phyloP scores from a whole-genome alignment of 257 asterid species.

The Ballota nigra region DNA sequence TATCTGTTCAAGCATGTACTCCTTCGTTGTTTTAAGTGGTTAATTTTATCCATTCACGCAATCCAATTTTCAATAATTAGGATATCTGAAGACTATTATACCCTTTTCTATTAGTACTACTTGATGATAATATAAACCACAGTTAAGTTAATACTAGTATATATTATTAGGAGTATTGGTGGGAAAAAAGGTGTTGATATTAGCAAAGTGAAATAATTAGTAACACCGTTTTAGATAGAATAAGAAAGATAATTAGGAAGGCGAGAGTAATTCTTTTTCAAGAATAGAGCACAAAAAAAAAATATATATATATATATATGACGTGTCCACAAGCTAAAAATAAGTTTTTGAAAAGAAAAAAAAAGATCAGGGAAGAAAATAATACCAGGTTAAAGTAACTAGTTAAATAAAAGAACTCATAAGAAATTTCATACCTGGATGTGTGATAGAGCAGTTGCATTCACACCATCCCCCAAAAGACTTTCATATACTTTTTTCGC shows the following conservation, averaged over 20 bases:
- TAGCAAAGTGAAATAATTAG: background rate
- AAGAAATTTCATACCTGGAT: slow-evolving; percentile 61
- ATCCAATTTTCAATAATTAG: background rate
- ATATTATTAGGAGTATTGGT: background rate
- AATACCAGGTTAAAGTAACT: background rate
- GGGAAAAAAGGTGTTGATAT: background rate
- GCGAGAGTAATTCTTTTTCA: background rate
- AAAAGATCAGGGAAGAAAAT: background rate
- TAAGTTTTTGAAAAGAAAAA: background rate
- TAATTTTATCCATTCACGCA: background rate
- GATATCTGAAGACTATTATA: background rate
- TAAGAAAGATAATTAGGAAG: background rate
- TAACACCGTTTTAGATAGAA: background rate
- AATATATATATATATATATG: too few species aligned
- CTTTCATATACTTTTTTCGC: slow-evolving; percentile 85
- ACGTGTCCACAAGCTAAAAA: background rate
- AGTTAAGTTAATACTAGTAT: too few species aligned
- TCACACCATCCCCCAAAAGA: slow-evolving; percentile 80
- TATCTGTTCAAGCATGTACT: background rate
- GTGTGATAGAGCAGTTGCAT: slow-evolving; percentile 78
- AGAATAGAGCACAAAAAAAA: background rate
- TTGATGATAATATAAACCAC: background rate
- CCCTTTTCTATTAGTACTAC: background rate
- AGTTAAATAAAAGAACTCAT: background rate
- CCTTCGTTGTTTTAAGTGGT: background rate